Evolutionary conservation across 2,329 filamentous ascomycete species (phyloP).

Genomic region (Ophiostoma sp.): DNA sequence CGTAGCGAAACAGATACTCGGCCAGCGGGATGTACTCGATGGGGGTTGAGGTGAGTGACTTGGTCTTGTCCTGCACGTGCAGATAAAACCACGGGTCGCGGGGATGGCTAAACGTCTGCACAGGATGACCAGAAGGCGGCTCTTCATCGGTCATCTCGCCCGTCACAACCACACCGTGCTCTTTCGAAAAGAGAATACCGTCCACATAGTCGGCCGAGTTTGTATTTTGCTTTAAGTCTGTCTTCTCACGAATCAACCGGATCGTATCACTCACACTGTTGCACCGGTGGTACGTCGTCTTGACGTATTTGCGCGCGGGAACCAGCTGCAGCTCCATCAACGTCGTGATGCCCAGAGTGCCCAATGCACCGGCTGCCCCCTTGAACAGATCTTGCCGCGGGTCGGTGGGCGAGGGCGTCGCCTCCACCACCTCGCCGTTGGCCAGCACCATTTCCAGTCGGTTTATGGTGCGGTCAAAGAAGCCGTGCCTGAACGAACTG

Average conservation of each 20-base stretch:
- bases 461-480: conserved; percentile 66
- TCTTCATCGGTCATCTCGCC: conserved; percentile 60
- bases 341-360: conserved; percentile 67
- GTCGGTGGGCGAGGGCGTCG: conserved; percentile 35
- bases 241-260: conserved; percentile 43
- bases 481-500: conserved; percentile 68
- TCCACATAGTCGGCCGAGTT: conserved; percentile 64
- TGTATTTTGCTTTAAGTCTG: conserved; percentile 8
- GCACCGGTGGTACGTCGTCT: conserved; percentile 61
- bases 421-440: conserved; percentile 62
- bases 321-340: conserved; percentile 65
- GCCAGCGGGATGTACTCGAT: conserved; percentile 64
- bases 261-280: conserved; percentile 51
- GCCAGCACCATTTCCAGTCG: conserved; percentile 69
- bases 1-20: conserved; percentile 76
- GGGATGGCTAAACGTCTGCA: conserved; percentile 58
- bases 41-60: neutral
- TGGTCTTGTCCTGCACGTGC: conserved; percentile 57
- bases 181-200: conserved; percentile 64
- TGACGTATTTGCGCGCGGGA: conserved; percentile 60
- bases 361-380: conserved; percentile 66
- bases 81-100: conserved; percentile 77
- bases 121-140: conserved; percentile 39
- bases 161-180: conserved; percentile 66
- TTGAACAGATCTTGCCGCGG: conserved; percentile 60